Evolutionary conservation across 495 filamentous ascomycete species (phyloP), one percentile per base, ranked within the genome.

Genomic region (Darksidea phi): DNA sequence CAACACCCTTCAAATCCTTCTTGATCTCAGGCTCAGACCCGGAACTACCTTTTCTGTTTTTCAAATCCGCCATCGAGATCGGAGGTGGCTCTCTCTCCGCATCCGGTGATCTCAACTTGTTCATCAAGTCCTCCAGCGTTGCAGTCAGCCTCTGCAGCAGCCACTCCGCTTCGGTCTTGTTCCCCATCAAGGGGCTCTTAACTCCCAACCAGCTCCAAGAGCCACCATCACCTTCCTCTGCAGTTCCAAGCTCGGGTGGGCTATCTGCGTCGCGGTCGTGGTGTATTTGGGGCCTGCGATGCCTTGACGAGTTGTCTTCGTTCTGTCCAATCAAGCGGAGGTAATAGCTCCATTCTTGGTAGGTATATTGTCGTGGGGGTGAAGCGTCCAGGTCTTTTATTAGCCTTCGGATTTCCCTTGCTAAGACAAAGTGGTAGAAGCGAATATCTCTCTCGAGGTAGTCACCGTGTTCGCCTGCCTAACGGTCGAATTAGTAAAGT

Each of bases 261-360:
- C 50, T 53, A 41, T 38, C 21, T 21, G 47, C 48, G 41, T 18
- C 21, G 23, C 28, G 61, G 20, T 37, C 51, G 12, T 59, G 47
- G 8, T 68, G 32, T 3, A 59, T 51, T n/a, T 67, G 55, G 3
- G 70, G 63, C 46, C 47, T 54, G 45, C 70, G 51, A 56, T 74
- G 74, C 18, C 36, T 34, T 11, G 63, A 52, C 8, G 64, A 6
- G 12, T 71, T 70, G 25, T 72, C 72, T 67, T 87, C 84, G 65
- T 92, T 81, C 70, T 90, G 83, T 15, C 88, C 89, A 15, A 93
- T 79, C 1, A 96, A 78, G 23, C 79, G 79, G 18, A 96, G 80
- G 68, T 85, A 95, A 74, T 85, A 89, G 8, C 84, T 83, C 91
- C 91, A 96, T 70, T 95, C 89, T 8, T 84, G 74, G 69, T 89